Conservation (phyloP, 2,329 filamentous ascomycete genomes). For the Hymenoscyphus linearis region DNA sequence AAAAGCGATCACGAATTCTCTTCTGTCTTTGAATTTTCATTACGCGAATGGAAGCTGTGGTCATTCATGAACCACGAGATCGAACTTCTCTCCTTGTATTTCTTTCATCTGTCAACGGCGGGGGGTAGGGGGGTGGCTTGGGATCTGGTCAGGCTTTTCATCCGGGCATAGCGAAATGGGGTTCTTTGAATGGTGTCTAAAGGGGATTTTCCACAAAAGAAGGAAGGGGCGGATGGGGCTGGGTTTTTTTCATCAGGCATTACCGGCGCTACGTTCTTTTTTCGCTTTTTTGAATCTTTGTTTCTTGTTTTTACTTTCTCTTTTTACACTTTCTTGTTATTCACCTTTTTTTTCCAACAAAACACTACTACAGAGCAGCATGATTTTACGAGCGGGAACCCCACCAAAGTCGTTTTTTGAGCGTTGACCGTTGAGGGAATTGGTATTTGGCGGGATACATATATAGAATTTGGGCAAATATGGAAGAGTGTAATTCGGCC, state of each 20-base stretch:
- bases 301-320: conserved; percentile 1
- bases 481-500: not conserved
- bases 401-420: not conserved
- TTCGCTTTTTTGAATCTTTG: not conserved
- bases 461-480: not conserved
- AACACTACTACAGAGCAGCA: not conserved
- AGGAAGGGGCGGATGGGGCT: not conserved
- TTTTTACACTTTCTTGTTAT: not conserved
- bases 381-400: not conserved
- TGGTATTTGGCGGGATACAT: not conserved
- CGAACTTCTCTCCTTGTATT: not conserved
- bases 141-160: not conserved
- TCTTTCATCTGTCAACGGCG: not conserved
- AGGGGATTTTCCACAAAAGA: not conserved
- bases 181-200: not conserved
- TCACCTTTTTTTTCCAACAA: not conserved
- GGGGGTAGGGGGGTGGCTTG: not conserved
- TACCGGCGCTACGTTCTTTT: not conserved
- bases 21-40: conserved; percentile 5
- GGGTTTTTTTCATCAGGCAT: not conserved
- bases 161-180: not conserved
- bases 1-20: conserved; percentile 1
- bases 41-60: too few relatives aligned
- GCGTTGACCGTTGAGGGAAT: not conserved
- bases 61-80: conserved; percentile 1